phyloP scores from a whole-genome alignment of 306 rosid species.

The Oemleria cerasiformis region DNA sequence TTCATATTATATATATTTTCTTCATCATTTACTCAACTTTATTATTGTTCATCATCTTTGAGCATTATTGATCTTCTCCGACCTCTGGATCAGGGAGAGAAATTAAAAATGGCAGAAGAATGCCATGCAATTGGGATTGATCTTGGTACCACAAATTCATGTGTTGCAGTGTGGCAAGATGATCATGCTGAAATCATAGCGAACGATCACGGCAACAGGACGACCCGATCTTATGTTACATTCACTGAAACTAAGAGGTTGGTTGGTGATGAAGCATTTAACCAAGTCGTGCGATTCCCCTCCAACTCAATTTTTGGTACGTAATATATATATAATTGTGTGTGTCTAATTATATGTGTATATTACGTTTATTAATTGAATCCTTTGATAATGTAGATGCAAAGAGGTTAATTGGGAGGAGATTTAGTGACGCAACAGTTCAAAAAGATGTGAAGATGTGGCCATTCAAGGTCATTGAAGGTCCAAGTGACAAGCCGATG shows the following conservation, averaged over 20 bases:
- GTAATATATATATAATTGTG: too few relatives aligned
- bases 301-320: not conserved
- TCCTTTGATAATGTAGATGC: not conserved
- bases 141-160: not conserved
- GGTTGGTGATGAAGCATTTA: conserved; percentile 4
- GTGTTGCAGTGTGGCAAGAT: not conserved
- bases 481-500: not conserved
- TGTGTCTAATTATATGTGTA: too few relatives aligned
- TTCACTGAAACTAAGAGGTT: not conserved
- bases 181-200: not conserved
- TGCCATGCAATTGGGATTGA: not conserved
- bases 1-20: too few relatives aligned
- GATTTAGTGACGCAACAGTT: not conserved
- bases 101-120: not conserved
- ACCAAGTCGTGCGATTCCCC: not conserved
- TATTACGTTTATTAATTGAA: too few relatives aligned
- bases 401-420: conserved; percentile 7
- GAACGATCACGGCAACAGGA: not conserved
- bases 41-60: not conserved
- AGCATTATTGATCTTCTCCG: not conserved
- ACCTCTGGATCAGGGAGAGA: not conserved
- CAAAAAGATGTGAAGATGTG: not conserved
- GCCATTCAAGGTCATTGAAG: conserved; percentile 3
- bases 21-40: not conserved
- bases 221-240: not conserved